Evolutionary conservation across 768 basidiomycete genomes (phyloP).

Genomic region (Pulveroboletus frians): DNA sequence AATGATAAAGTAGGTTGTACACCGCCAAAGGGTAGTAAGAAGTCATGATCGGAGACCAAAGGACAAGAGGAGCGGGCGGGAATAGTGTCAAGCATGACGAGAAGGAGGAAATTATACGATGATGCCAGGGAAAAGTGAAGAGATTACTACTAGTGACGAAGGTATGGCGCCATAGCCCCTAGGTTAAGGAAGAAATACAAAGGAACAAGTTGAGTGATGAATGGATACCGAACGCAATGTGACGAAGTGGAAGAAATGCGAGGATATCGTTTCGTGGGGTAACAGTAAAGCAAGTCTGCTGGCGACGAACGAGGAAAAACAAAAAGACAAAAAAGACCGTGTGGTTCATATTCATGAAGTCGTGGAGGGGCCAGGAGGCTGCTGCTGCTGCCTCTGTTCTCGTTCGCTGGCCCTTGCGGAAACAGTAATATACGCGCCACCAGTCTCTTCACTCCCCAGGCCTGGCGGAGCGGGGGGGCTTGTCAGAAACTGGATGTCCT

Average conservation of each 20-base stretch:
- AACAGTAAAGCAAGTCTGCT: slow-evolving; percentile 21
- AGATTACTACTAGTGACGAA: slow-evolving; percentile 29
- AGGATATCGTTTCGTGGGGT: slow-evolving; percentile 28
- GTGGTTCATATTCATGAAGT: slow-evolving; percentile 25
- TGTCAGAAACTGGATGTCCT: slow-evolving; percentile 52
- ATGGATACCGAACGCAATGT: slow-evolving; percentile 22
- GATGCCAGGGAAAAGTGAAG: slow-evolving; percentile 21
- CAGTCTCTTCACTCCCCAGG: slow-evolving; percentile 61
- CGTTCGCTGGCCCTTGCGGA: slow-evolving; percentile 77
- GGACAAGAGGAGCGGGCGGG: slow-evolving; percentile 15
- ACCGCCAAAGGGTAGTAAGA: slow-evolving; percentile 20
- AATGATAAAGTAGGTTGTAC: slow-evolving; percentile 35
- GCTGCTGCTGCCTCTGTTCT: slow-evolving; percentile 32
- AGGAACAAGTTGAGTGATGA: slow-evolving; percentile 20
- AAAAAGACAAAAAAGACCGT: slow-evolving; percentile 4
- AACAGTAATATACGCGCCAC: slow-evolving; percentile 82
- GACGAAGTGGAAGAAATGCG: slow-evolving; percentile 14
- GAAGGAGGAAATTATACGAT: slow-evolving; percentile 18
- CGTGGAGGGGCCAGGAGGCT: slow-evolving; percentile 22
- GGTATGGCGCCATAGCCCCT: slow-evolving; percentile 24
- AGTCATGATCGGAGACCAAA: slow-evolving; percentile 26
- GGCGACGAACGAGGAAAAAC: slow-evolving; percentile 7
- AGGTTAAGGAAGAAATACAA: slow-evolving; percentile 17
- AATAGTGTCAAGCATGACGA: slow-evolving; percentile 26
- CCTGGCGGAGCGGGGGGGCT: slow-evolving; percentile 68